phyloP scores from a whole-genome alignment of 169 alveolate genomes.

The Cryptosporidium tyzzeri region DNA sequence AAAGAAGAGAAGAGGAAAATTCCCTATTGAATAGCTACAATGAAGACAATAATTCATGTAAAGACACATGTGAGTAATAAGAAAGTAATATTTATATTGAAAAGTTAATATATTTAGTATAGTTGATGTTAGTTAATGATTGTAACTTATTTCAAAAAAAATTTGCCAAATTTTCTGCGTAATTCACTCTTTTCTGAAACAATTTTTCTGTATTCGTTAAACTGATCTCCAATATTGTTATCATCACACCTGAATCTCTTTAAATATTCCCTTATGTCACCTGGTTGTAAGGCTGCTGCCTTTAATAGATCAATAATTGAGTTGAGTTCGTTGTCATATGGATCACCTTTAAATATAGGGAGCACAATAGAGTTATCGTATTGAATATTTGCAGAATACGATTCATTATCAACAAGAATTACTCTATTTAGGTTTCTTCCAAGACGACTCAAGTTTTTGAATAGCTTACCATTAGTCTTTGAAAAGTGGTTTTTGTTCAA shows the following conservation, averaged over 20 bases:
- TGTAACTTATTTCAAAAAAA: conserved; percentile 12
- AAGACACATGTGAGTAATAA: neutral
- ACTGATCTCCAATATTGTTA: conserved; percentile 82
- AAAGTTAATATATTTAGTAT: neutral
- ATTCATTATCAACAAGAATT: conserved; percentile 88
- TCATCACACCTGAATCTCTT: conserved; percentile 85
- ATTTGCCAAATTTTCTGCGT: conserved; percentile 33
- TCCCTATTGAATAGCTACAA: neutral
- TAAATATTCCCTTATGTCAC: conserved; percentile 81
- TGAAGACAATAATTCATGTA: neutral
- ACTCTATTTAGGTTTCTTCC: conserved; percentile 89
- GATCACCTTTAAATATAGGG: conserved; percentile 86
- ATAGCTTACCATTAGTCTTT: conserved; percentile 82
- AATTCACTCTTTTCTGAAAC: conserved; percentile 16
- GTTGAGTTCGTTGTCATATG: conserved; percentile 85
- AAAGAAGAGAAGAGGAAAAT: conserved; percentile 76
- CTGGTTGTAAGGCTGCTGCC: conserved; percentile 84
- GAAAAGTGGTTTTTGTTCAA: conserved; percentile 88
- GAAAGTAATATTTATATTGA: neutral
- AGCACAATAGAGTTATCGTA: conserved; percentile 86
- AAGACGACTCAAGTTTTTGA: conserved; percentile 85
- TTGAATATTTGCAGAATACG: conserved; percentile 77
- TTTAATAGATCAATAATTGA: conserved; percentile 84
- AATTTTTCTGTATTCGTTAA: conserved; percentile 75
- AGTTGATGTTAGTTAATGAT: neutral